phyloP scores from a whole-genome alignment of 805 yeast species.

The Wickerhamiella nectarea region DNA sequence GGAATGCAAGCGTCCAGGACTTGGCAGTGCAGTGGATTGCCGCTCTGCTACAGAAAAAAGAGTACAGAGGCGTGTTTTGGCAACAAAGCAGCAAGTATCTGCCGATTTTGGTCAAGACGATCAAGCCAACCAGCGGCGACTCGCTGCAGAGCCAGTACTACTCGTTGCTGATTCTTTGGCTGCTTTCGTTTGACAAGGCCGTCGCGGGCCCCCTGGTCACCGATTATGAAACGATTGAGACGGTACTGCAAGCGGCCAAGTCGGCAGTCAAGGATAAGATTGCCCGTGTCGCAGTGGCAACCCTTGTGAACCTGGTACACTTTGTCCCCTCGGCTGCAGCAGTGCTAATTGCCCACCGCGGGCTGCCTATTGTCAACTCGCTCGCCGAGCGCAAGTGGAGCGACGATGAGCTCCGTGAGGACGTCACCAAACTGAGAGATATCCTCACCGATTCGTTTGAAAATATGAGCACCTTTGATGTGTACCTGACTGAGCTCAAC shows the following conservation, averaged over 20 bases:
- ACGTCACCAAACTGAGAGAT: constrained; percentile 44
- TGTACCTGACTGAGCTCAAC: constrained; percentile 71
- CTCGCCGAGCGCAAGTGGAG: constrained; percentile 84
- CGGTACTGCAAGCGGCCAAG: constrained; percentile 44
- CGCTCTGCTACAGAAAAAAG: constrained; percentile 42
- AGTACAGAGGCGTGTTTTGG: constrained; percentile 43
- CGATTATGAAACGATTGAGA: constrained; percentile 37
- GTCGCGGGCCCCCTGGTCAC: constrained; percentile 37
- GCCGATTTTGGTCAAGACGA: constrained; percentile 37
- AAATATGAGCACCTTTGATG: constrained; percentile 81
- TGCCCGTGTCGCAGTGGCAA: constrained; percentile 68
- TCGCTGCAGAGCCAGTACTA: constrained; percentile 70
- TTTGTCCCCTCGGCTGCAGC: constrained; percentile 32
- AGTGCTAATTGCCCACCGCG: constrained; percentile 58
- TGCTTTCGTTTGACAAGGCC: constrained; percentile 56
- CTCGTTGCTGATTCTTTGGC: constrained; percentile 67
- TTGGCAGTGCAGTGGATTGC: constrained; percentile 53
- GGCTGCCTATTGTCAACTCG: constrained; percentile 50
- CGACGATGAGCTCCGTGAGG: constrained; percentile 76
- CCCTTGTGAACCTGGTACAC: constrained; percentile 33
- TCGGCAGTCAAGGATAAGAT: constrained; percentile 86
- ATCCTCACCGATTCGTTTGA: constrained; percentile 60
- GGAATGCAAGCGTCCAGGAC: constrained; percentile 40
- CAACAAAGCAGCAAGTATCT: constrained; percentile 30
- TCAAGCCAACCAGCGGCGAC: constrained; percentile 26